Evolutionary conservation across 495 filamentous ascomycete genomes (phyloP).

Genomic region (Lophiotrema nucula): DNA sequence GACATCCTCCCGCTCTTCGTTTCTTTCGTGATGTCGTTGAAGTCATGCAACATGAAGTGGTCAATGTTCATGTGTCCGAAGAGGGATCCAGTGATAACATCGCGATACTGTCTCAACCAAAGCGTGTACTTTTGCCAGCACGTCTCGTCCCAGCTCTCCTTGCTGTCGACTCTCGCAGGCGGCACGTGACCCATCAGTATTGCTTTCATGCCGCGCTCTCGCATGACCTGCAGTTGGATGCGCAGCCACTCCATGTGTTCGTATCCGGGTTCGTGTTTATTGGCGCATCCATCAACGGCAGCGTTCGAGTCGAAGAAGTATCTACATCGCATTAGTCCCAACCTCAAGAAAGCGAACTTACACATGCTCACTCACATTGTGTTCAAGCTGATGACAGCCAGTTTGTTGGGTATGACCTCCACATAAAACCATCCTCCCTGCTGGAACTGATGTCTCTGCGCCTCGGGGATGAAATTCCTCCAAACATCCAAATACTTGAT

Average conservation of each 20-base stretch:
- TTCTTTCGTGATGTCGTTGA: conserved; percentile 63
- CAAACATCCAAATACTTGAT: conserved; percentile 71
- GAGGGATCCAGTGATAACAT: conserved; percentile 74
- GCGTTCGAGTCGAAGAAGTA: conserved; percentile 94
- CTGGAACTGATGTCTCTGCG: conserved; percentile 86
- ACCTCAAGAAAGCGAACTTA: too few relatives aligned
- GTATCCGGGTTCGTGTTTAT: conserved; percentile 77
- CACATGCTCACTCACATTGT: conserved; percentile 68
- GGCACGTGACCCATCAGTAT: conserved; percentile 94
- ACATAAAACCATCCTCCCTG: conserved; percentile 91
- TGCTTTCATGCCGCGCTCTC: conserved; percentile 84
- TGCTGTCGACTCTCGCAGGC: conserved; percentile 77
- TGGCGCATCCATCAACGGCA: conserved; percentile 83
- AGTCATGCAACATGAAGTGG: conserved; percentile 93
- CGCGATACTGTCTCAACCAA: conserved; percentile 85
- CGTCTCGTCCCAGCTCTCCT: conserved; percentile 84
- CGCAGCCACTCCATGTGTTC: conserved; percentile 96
- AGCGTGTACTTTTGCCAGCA: conserved; percentile 99
- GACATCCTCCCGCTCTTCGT: conserved; percentile 48
- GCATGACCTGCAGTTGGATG: conserved; percentile 82
- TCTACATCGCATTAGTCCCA: too few relatives aligned
- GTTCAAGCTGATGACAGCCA: conserved; percentile 93
- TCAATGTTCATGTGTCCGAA: conserved; percentile 99
- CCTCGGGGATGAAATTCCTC: conserved; percentile 85
- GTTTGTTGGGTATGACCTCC: conserved; percentile 82